Evolutionary conservation across 2,329 filamentous ascomycete species (phyloP).

Genomic region (Penicillium oxalicum): DNA sequence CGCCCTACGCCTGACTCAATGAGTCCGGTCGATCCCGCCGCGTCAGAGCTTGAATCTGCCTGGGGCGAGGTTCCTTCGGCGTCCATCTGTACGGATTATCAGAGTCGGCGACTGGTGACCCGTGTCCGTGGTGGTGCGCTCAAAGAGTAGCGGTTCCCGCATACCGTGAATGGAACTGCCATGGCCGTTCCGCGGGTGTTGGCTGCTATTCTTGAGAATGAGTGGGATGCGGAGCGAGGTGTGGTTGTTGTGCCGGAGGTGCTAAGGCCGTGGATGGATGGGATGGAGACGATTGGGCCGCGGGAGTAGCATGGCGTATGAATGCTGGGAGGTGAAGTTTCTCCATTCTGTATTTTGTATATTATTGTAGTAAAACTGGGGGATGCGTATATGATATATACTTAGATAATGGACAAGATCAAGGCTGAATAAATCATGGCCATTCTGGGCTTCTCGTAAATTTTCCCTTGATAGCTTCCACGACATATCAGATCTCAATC

Average conservation of each 20-base stretch:
- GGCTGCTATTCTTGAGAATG: conserved; percentile 82
- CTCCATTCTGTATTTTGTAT: conserved; percentile 1
- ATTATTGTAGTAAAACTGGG: conserved; percentile 1
- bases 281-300: conserved; percentile 57
- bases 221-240: conserved; percentile 67
- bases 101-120: conserved; percentile 75
- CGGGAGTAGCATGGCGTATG: conserved; percentile 5
- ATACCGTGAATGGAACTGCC: conserved; percentile 91
- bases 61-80: conserved; percentile 94
- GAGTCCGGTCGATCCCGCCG: conserved; percentile 1
- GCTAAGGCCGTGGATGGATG: conserved; percentile 81
- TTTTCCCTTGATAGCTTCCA: neutral
- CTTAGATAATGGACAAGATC: neutral
- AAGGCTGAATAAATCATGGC: neutral
- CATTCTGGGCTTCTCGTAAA: neutral
- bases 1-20: conserved; percentile 12
- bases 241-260: conserved; percentile 72
- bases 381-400: neutral
- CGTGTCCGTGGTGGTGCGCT: conserved; percentile 52
- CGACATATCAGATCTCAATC: neutral
- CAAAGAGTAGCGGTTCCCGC: conserved; percentile 62
- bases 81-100: conserved; percentile 92
- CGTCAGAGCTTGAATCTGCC: conserved; percentile 49
- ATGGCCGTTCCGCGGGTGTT: conserved; percentile 84
- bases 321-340: neutral